Evolutionary conservation across 225 moss, liverwort and hornwort species (phyloP), one percentile per base, ranked within the genome.

Genomic region (Rhytidiadelphus loreus): DNA sequence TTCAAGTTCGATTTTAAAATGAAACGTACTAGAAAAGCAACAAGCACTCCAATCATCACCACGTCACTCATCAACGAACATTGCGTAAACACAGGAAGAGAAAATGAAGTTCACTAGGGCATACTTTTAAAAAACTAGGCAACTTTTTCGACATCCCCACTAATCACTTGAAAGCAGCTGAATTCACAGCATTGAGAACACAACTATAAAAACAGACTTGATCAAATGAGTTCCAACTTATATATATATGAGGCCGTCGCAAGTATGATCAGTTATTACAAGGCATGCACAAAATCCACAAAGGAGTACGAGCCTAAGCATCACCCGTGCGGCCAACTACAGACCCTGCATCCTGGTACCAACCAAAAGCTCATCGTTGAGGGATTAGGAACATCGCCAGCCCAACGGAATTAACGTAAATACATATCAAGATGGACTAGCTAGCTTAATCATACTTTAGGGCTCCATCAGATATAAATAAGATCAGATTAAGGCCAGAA

Each of bases 261-360:
- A 90, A 85, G 88, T 87, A 87, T 70, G 82, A 90, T 84, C 22
- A 57, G 77, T 92, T 90, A 90, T 92, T 92, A 70, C 79, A 86
- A 90, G 81, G 90, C 86, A 88, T 90, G 88, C 88, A 84, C 62
- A 90, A 92, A 87, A 89, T 90, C 90, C 86, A 83, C 87, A 86
- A 62, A 89, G 83, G 84, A 75, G 80, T 91, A 92, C 86, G 92
- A 93, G 91, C 90, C 91, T 88, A 80, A 91, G 91, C 91, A 92
- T 92, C 88, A 93, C 93, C 93, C 93, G 93, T 93, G 93, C 93
- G 93, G 93, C 93, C 92, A 88, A 82, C 82, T 92, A 91, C 89
- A 91, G 92, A 91, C 90, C 92, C 88, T 88, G 93, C 93, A 93
- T 92, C 93, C 88, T 93, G 93, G 93, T 91, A 89, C 88, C 88